A percentile compares a stretch with the other conserved stretches of the same genome.
Conservation (phyloP, 2,329 filamentous ascomycete species). For the Xylaria sp. region DNA sequence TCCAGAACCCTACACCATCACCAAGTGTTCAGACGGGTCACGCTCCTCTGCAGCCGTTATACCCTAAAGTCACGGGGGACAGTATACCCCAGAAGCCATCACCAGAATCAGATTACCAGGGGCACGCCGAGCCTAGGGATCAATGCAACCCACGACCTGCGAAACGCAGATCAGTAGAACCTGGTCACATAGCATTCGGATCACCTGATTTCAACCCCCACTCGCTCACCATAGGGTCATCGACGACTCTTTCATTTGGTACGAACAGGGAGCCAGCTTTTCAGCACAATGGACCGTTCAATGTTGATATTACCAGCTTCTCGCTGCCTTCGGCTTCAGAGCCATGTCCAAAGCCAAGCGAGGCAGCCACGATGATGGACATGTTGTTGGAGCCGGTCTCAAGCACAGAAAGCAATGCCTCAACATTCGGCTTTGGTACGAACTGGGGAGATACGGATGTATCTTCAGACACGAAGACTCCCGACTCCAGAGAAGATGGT, state of each 20-base stretch:
- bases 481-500: not conserved
- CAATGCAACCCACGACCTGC: not conserved
- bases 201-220: not conserved
- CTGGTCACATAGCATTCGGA: slow-evolving; percentile 2
- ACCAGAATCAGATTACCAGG: slow-evolving; percentile 2
- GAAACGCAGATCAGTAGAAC: slow-evolving; percentile 1
- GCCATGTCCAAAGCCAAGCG: not conserved
- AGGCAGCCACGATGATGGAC: not conserved
- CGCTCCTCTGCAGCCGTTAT: not conserved
- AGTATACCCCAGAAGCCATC: not conserved
- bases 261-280: not conserved
- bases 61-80: not conserved
- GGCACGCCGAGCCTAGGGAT: not conserved
- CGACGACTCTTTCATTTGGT: not conserved
- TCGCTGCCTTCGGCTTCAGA: not conserved
- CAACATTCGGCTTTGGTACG: not conserved
- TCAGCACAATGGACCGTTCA: not conserved
- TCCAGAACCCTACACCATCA: not conserved
- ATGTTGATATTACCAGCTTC: not conserved
- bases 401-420: not conserved
- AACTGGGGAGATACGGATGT: not conserved
- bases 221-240: not conserved
- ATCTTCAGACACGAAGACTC: not conserved
- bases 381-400: not conserved
- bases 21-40: not conserved